phyloP scores from a whole-genome alignment of 306 rosid genomes.

The Boehmeria nivea region DNA sequence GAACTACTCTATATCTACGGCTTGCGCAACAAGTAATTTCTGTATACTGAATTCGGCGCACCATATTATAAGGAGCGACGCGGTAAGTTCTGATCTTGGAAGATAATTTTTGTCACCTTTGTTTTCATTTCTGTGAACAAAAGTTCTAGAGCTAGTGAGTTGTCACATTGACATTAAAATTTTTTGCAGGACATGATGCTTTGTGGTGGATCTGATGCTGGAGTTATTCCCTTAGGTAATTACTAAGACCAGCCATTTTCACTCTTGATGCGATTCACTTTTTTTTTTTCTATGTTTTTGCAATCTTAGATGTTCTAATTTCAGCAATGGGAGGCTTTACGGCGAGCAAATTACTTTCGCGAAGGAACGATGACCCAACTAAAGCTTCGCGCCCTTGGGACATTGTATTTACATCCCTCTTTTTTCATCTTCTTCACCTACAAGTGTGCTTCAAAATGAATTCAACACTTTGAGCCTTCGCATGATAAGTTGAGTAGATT shows the following conservation, averaged over 20 bases:
- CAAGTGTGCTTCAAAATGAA: neutral
- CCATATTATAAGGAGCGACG: constrained; percentile 70
- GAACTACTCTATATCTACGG: constrained; percentile 79
- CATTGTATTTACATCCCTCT: constrained; percentile 33
- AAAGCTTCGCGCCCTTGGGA: constrained; percentile 94
- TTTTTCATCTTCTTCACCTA: neutral
- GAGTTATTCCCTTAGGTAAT: constrained; percentile 71
- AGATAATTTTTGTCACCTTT: neutral
- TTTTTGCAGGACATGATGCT: constrained; percentile 68
- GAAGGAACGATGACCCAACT: constrained; percentile 63
- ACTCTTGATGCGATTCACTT: neutral
- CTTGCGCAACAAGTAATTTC: constrained; percentile 78
- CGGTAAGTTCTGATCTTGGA: too few relatives aligned
- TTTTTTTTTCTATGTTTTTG: neutral
- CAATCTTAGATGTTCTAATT: neutral
- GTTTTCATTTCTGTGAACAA: neutral
- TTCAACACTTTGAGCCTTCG: neutral
- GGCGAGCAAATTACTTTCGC: constrained; percentile 65
- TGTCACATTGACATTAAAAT: neutral
- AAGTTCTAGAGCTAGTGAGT: too few relatives aligned
- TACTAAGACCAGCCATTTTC: constrained; percentile 11
- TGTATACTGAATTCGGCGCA: constrained; percentile 72
- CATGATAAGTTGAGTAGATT: too few relatives aligned
- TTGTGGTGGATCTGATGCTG: constrained; percentile 77
- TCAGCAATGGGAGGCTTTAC: constrained; percentile 77